Percentiles rank a stretch among this genome's conserved stretches.
Conservation (phyloP, 371 early-diverging fungal species). For the Mortierella sp. region DNA sequence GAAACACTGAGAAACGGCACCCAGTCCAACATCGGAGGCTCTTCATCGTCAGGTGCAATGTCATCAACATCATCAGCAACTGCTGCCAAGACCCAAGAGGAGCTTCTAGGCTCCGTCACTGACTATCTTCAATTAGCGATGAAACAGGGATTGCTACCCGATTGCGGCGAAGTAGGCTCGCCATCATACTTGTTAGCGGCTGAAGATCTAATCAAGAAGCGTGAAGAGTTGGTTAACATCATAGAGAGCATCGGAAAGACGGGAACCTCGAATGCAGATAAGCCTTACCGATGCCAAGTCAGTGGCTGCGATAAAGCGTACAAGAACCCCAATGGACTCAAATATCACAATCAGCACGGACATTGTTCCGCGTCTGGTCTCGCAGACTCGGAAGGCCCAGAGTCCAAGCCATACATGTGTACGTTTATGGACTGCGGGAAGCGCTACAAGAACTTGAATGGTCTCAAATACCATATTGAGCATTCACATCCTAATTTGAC, state of each 20-base stretch:
- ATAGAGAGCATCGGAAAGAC: slow-evolving; percentile 51
- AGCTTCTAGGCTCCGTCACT: slow-evolving; percentile 43
- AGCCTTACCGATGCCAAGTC: slow-evolving; percentile 86
- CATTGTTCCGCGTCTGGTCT: slow-evolving; percentile 74
- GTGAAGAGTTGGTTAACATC: slow-evolving; percentile 48
- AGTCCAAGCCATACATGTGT: slow-evolving; percentile 90
- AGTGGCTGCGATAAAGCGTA: slow-evolving; percentile 93
- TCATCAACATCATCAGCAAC: not conserved
- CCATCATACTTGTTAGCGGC: slow-evolving; percentile 37
- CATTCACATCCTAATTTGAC: slow-evolving; percentile 76
- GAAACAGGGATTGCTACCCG: slow-evolving; percentile 48
- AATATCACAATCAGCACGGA: slow-evolving; percentile 92
- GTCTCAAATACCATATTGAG: slow-evolving; percentile 95
- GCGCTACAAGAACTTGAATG: slow-evolving; percentile 97
- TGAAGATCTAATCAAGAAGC: slow-evolving; percentile 44
- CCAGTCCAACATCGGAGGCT: slow-evolving; percentile 3
- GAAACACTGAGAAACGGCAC: slow-evolving; percentile 4
- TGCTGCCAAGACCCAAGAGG: slow-evolving; percentile 33
- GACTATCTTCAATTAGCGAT: slow-evolving; percentile 50
- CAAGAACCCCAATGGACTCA: slow-evolving; percentile 98
- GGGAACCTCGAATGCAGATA: slow-evolving; percentile 63
- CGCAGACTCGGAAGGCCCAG: slow-evolving; percentile 59
- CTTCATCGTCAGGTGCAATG: not conserved
- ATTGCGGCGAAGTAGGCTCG: slow-evolving; percentile 43
- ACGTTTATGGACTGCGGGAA: slow-evolving; percentile 89